A percentile compares a stretch with the other conserved stretches of the same genome.
Evolutionary conservation across 2,329 filamentous ascomycete genomes (phyloP).

Genomic region (Whalleya microplaca): DNA sequence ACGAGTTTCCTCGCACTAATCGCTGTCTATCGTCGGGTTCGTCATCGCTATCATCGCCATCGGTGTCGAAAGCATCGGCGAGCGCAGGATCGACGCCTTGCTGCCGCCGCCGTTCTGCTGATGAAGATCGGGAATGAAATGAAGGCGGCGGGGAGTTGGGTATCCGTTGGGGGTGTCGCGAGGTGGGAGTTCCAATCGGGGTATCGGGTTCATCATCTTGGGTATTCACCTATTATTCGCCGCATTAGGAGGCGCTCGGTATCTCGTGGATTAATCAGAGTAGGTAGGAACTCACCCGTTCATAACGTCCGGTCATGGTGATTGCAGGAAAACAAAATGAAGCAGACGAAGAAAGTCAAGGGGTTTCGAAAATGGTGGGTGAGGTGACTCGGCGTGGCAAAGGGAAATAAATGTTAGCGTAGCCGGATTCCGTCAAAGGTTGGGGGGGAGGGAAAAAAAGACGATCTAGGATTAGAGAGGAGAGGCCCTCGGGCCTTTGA

Average conservation of each 20-base stretch:
- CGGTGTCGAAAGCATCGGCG: conserved; percentile 88
- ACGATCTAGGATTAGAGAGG: conserved; percentile 14
- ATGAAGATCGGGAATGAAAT: conserved; percentile 84
- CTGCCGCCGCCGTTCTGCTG: conserved; percentile 52
- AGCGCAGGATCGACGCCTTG: conserved; percentile 73
- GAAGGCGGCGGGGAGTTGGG: conserved; percentile 75
- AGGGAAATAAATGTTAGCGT: conserved; percentile 15
- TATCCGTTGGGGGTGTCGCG: conserved; percentile 41
- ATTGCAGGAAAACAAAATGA: conserved; percentile 18
- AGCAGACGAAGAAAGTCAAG: conserved; percentile 12
- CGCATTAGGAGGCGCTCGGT: not conserved
- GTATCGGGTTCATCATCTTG: conserved; percentile 56
- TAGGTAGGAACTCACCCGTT: conserved; percentile 51
- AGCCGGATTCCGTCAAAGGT: conserved; percentile 15
- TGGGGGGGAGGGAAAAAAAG: conserved; percentile 1
- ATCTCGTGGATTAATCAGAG: not conserved
- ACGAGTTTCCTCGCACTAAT: conserved; percentile 71
- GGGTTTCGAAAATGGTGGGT: not conserved
- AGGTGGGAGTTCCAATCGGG: conserved; percentile 35
- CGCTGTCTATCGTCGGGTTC: conserved; percentile 83
- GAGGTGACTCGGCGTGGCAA: conserved; percentile 16
- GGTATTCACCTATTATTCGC: conserved; percentile 59
- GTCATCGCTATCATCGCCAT: conserved; percentile 72
- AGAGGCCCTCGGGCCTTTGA: conserved; percentile 18
- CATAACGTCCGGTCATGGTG: conserved; percentile 60